Conservation (phyloP, 345 rosid species). For the Eucalyptus curtisii region DNA sequence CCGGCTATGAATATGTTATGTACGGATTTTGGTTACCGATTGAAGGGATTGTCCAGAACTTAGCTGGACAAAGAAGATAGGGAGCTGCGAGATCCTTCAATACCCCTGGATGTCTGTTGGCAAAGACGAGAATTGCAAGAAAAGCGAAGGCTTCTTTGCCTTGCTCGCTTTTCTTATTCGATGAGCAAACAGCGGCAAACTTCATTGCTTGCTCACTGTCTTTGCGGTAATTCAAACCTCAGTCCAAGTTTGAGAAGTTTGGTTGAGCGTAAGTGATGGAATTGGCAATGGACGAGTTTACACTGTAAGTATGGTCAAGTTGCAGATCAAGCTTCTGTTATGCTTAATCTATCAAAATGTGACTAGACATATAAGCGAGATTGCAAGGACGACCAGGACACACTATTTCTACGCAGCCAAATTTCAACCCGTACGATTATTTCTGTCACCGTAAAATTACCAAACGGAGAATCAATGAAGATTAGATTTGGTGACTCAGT, state of each 20-base stretch:
- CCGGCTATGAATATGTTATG: neutral
- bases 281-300: neutral
- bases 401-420: neutral
- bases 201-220: neutral
- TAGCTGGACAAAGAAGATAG: neutral
- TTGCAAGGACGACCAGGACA: neutral
- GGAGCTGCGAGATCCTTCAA: neutral
- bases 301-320: neutral
- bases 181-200: neutral
- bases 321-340: neutral
- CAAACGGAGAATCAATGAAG: neutral
- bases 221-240: neutral
- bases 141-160: neutral
- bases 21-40: neutral
- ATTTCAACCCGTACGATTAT: neutral
- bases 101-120: neutral
- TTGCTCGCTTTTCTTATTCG: neutral
- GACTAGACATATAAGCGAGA: neutral
- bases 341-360: neutral
- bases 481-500: neutral
- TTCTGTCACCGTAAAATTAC: constrained; percentile 16
- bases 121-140: neutral
- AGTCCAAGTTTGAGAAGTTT: neutral
- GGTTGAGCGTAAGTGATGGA: neutral
- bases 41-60: neutral